phyloP scores from a whole-genome alignment of 1,139 yeast genomes.

The Yamadazyma pseudoaaseri region DNA sequence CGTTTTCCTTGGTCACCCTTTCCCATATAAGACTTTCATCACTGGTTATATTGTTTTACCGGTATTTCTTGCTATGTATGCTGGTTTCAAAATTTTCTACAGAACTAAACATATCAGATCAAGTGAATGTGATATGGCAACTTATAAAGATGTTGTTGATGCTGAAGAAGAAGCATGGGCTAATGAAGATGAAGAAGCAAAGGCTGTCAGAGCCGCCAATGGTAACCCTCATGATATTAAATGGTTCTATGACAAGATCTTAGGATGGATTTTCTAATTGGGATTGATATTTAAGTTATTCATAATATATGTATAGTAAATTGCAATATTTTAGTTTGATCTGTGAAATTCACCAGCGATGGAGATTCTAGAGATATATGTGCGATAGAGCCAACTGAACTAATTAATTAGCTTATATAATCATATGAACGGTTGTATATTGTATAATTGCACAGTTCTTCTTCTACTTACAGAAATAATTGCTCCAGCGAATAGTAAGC shows the following conservation, averaged over 20 bases:
- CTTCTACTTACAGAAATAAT: too few relatives aligned
- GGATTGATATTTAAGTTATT: too few relatives aligned
- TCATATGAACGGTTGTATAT: too few relatives aligned
- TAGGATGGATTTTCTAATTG: slow-evolving; percentile 36
- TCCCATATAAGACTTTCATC: slow-evolving; percentile 55
- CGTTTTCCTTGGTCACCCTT: slow-evolving; percentile 59
- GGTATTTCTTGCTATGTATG: slow-evolving; percentile 51
- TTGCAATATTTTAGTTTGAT: too few relatives aligned
- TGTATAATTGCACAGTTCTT: too few relatives aligned
- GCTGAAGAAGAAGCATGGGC: slow-evolving; percentile 62
- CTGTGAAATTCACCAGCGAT: too few relatives aligned
- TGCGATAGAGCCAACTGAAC: too few relatives aligned
- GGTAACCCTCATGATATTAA: slow-evolving; percentile 39
- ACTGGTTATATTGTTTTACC: slow-evolving; percentile 82
- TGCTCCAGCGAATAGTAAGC: too few relatives aligned
- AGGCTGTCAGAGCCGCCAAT: slow-evolving; percentile 47
- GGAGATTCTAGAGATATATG: too few relatives aligned
- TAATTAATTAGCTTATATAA: too few relatives aligned
- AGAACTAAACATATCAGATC: slow-evolving; percentile 54
- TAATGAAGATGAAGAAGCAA: slow-evolving; percentile 40
- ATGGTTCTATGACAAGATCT: slow-evolving; percentile 57
- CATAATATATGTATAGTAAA: not conserved
- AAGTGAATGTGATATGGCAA: slow-evolving; percentile 60
- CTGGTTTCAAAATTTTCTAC: slow-evolving; percentile 58
- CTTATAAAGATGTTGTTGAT: slow-evolving; percentile 65